These are phyloP conservation scores for Trichosporon faecale DNA, from an alignment of 1,284 basidiomycete genomes.

Conservation along the genomic window DNA sequence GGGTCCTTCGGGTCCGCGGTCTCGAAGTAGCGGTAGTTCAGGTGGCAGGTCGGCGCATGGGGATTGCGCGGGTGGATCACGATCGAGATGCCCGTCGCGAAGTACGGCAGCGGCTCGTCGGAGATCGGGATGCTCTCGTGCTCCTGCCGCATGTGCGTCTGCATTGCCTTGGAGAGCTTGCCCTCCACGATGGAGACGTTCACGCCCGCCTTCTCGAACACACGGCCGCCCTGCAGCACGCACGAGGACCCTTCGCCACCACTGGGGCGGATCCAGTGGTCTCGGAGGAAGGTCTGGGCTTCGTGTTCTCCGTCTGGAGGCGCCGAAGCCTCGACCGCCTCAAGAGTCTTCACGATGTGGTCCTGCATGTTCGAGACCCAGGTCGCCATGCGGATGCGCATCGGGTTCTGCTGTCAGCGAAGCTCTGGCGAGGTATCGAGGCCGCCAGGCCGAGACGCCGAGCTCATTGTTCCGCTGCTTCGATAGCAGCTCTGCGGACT, in stretches of 20 bases:
- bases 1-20: constrained; percentile 60
- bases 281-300: constrained; percentile 67
- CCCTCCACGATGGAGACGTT: constrained; percentile 94
- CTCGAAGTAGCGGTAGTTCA: constrained; percentile 98
- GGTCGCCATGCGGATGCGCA: constrained; percentile 75
- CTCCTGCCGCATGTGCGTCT: constrained; percentile 91
- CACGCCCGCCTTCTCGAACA: constrained; percentile 95
- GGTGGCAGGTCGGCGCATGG: constrained; percentile 85
- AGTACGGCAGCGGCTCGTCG: constrained; percentile 75
- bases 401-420: constrained; percentile 53
- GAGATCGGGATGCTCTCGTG: constrained; percentile 67
- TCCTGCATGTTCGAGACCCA: constrained; percentile 79
- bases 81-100: constrained; percentile 84
- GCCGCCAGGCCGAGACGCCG: too few species aligned
- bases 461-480: too few species aligned
- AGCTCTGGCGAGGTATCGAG: not conserved
- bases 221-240: constrained; percentile 68
- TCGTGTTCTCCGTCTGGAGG: constrained; percentile 45
- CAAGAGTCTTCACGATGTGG: constrained; percentile 74
- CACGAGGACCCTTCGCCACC: constrained; percentile 87
- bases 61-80: constrained; percentile 94
- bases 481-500: too few species aligned
- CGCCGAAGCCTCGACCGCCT: constrained; percentile 70
- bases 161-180: constrained; percentile 76
- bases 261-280: constrained; percentile 73